A percentile compares a stretch with the other conserved stretches of the same genome.
Conservation (phyloP, 2,329 filamentous ascomycete species). For the Pyrenophora graminea region DNA sequence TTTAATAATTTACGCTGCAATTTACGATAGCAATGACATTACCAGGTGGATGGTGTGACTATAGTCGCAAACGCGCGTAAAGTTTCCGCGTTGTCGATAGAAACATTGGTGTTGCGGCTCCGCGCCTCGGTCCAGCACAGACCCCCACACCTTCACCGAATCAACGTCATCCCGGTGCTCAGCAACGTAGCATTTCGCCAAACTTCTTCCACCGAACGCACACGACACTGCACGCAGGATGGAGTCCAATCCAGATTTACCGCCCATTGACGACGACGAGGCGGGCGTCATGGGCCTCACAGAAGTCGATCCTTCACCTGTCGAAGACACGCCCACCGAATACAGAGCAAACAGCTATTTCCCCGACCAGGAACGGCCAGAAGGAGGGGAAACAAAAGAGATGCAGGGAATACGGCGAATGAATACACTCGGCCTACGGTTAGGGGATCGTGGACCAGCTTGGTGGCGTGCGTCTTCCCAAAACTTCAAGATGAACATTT, state of each 20-base stretch:
- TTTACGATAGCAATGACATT: no score
- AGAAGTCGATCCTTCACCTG: constrained; percentile 81
- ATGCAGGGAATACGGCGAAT: constrained; percentile 19
- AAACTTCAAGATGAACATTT: background rate
- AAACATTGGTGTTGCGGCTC: constrained; percentile 17
- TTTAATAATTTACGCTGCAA: background rate
- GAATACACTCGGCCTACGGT: constrained; percentile 51
- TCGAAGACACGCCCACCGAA: constrained; percentile 61
- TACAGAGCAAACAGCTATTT: constrained; percentile 57
- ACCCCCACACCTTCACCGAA: constrained; percentile 23
- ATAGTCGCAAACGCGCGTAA: background rate
- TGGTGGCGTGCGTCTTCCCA: constrained; percentile 68
- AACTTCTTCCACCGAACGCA: constrained; percentile 7
- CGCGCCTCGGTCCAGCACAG: constrained; percentile 25
- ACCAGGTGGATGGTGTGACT: background rate
- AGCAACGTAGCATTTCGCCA: constrained; percentile 25
- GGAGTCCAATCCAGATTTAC: constrained; percentile 21
- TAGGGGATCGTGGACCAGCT: constrained; percentile 72
- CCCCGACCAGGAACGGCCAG: constrained; percentile 24
- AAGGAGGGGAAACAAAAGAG: constrained; percentile 13
- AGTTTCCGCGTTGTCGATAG: background rate
- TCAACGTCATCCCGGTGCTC: constrained; percentile 38
- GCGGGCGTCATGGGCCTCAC: constrained; percentile 69
- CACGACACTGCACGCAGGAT: constrained; percentile 12
- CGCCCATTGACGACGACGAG: constrained; percentile 33